These are phyloP conservation scores for Naganishia antarctica DNA, from an alignment of 768 basidiomycete species.

Conservation along the genomic window DNA sequence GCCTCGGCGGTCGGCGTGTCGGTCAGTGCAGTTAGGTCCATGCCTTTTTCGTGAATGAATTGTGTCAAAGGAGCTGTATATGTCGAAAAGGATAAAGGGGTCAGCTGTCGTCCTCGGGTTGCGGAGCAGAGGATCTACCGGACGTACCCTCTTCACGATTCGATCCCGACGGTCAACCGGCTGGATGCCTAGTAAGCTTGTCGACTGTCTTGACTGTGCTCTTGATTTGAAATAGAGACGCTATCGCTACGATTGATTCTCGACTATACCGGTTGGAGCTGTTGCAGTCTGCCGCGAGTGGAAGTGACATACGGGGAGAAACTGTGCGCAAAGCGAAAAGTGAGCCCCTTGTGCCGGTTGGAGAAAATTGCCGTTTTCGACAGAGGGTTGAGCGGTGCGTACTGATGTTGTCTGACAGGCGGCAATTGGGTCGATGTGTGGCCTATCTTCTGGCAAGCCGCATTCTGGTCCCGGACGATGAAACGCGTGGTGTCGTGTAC, in stretches of 20 bases:
- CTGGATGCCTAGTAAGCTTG: conserved; percentile 9
- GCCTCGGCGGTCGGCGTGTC: conserved; percentile 1
- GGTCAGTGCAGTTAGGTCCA: conserved; percentile 8
- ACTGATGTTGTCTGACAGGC: too few species aligned
- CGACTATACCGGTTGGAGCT: neutral
- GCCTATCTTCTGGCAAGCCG: too few species aligned
- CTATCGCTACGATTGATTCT: neutral
- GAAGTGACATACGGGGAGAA: conserved; percentile 14
- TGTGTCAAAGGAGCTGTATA: neutral
- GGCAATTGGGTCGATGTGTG: too few species aligned
- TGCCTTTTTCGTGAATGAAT: neutral
- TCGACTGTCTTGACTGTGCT: neutral
- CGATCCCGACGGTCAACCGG: conserved; percentile 5
- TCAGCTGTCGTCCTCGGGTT: neutral
- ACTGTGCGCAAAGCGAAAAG: neutral
- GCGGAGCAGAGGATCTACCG: neutral
- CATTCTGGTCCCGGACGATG: too few species aligned
- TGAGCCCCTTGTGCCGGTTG: neutral
- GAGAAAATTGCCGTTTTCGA: neutral
- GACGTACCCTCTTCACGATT: too few species aligned
- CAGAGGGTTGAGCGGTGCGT: neutral
- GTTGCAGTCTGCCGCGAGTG: neutral
- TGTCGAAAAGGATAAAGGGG: neutral
- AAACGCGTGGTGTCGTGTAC: too few species aligned
- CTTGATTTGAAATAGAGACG: neutral